phyloP scores from a whole-genome alignment of 2,329 filamentous ascomycete species.

The Leptosphaerulina australis region DNA sequence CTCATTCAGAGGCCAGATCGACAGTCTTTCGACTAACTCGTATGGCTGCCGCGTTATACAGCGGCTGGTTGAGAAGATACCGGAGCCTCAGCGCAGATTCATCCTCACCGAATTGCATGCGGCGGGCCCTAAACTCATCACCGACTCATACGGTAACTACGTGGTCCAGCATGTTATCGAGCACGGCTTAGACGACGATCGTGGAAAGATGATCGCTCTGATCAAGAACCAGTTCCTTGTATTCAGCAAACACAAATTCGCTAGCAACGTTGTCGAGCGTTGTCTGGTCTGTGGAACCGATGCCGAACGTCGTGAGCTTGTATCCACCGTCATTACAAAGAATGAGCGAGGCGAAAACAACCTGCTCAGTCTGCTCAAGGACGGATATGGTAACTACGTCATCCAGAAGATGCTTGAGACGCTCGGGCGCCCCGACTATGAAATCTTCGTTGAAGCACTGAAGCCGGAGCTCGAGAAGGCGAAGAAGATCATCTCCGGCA shows the following conservation, averaged over 20 bases:
- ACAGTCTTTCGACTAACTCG: slow-evolving; percentile 73
- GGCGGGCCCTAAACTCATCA: slow-evolving; percentile 73
- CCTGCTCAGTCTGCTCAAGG: slow-evolving; percentile 80
- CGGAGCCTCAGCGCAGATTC: slow-evolving; percentile 69
- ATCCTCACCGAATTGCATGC: slow-evolving; percentile 81
- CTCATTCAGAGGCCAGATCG: slow-evolving; percentile 76
- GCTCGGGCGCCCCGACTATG: slow-evolving; percentile 49
- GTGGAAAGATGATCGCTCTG: slow-evolving; percentile 71
- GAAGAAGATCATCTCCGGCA: slow-evolving; percentile 49
- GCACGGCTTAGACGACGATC: slow-evolving; percentile 75
- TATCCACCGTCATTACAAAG: slow-evolving; percentile 53
- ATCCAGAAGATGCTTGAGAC: slow-evolving; percentile 80
- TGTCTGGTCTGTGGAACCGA: slow-evolving; percentile 76
- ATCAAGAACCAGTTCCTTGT: slow-evolving; percentile 74
- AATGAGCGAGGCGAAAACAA: slow-evolving; percentile 70
- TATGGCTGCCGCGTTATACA: slow-evolving; percentile 95
- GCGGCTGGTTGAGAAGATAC: slow-evolving; percentile 83
- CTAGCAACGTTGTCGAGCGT: slow-evolving; percentile 96
- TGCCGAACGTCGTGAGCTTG: slow-evolving; percentile 72
- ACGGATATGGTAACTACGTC: slow-evolving; percentile 95
- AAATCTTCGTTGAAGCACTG: slow-evolving; percentile 49
- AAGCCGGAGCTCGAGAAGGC: slow-evolving; percentile 55
- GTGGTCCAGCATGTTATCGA: slow-evolving; percentile 91
- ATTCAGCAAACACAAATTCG: slow-evolving; percentile 93
- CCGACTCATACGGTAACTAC: slow-evolving; percentile 93